These are phyloP conservation scores for Fusarium secorum DNA, from an alignment of 2,329 filamentous ascomycete genomes.

Conservation along the genomic window DNA sequence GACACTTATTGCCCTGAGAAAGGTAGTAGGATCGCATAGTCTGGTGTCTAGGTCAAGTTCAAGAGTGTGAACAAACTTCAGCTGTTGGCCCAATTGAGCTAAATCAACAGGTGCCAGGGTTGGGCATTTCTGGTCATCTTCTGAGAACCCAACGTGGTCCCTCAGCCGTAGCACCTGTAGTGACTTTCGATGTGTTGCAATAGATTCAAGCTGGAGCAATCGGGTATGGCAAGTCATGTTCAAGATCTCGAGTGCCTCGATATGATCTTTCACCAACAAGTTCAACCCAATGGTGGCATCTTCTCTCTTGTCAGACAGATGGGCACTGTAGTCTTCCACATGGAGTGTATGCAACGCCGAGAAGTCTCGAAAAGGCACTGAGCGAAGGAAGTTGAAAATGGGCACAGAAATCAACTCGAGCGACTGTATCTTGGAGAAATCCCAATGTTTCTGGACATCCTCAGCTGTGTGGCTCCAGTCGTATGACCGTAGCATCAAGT, in stretches of 20 bases:
- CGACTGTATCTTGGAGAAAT: conserved; percentile 53
- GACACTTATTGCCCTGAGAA: conserved; percentile 50
- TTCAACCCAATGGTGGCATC: conserved; percentile 53
- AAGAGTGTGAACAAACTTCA: conserved; percentile 50
- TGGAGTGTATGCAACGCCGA: conserved; percentile 48
- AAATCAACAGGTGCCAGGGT: conserved; percentile 50
- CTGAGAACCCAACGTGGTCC: conserved; percentile 56
- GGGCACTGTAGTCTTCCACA: conserved; percentile 56
- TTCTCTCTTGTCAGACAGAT: conserved; percentile 48
- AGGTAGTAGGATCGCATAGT: conserved; percentile 46
- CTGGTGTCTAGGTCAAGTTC: conserved; percentile 58
- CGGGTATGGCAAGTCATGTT: conserved; percentile 53
- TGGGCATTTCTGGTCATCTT: conserved; percentile 53
- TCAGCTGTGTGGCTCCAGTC: conserved; percentile 56
- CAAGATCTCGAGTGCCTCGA: conserved; percentile 49
- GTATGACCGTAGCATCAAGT: conserved; percentile 56
- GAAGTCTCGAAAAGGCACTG: conserved; percentile 51
- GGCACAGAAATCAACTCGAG: conserved; percentile 56
- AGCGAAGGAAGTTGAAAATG: conserved; percentile 54
- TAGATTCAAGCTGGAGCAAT: conserved; percentile 51
- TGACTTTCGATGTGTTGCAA: conserved; percentile 50
- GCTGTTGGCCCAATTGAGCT: conserved; percentile 42
- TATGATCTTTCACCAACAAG: conserved; percentile 49
- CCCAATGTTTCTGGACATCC: conserved; percentile 54
- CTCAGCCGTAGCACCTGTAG: conserved; percentile 53